These are phyloP conservation scores for Spencermartinsiella europaea DNA, from an alignment of 805 yeast genomes.

Conservation along the genomic window DNA sequence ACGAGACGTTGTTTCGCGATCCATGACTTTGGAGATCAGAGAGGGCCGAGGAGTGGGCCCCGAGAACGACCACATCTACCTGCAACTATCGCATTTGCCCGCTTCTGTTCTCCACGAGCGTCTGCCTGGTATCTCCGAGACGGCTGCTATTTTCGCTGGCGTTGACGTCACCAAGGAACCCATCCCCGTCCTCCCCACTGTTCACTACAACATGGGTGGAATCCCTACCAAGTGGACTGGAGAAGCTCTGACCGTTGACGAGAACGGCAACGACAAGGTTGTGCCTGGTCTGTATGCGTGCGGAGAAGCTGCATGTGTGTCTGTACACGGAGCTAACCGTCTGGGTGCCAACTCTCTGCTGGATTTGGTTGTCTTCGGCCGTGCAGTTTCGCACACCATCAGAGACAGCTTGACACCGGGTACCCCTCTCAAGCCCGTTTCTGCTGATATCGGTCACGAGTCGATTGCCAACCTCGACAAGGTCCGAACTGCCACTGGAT, in stretches of 20 bases:
- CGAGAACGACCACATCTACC: conserved; percentile 87
- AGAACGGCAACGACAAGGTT: conserved; percentile 79
- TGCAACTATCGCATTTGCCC: conserved; percentile 92
- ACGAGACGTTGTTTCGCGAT: conserved; percentile 97
- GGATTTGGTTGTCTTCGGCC: conserved; percentile 95
- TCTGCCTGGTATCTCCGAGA: conserved; percentile 98
- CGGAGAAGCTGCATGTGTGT: conserved; percentile 99
- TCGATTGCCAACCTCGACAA: conserved; percentile 87
- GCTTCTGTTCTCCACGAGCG: conserved; percentile 88
- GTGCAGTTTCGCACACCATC: conserved; percentile 95
- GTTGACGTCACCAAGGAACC: conserved; percentile 99
- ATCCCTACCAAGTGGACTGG: conserved; percentile 97
- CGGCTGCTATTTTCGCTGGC: conserved; percentile 98
- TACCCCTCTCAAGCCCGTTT: conserved; percentile 72
- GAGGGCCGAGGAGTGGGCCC: conserved; percentile 99
- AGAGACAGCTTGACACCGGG: conserved; percentile 83
- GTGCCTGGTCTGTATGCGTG: conserved; percentile 94
- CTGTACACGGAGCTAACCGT: conserved; percentile 99
- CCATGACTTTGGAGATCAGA: conserved; percentile 97
- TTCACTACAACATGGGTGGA: conserved; percentile 99
- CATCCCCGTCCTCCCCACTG: conserved; percentile 96
- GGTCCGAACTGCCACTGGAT: conserved; percentile 80
- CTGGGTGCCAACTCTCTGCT: conserved; percentile 96
- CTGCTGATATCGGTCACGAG: conserved; percentile 84
- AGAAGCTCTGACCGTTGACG: conserved; percentile 81